These are phyloP conservation scores for Talaromyces sp. DNA, from an alignment of 2,329 filamentous ascomycete species.

Conservation along the genomic window DNA sequence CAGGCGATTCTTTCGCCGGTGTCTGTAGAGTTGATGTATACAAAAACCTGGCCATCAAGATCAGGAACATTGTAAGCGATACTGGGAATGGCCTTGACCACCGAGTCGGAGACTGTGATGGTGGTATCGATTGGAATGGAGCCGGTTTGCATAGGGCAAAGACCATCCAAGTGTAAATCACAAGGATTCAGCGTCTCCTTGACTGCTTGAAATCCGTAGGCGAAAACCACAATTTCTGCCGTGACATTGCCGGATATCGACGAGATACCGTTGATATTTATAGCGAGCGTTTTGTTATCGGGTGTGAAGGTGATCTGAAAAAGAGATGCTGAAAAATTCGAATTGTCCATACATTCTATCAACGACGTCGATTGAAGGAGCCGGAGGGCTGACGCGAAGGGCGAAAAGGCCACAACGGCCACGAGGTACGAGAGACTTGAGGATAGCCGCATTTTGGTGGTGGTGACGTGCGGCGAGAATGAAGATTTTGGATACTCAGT, in stretches of 20 bases:
- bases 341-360: conserved; percentile 78
- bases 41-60: conserved; percentile 77
- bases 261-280: conserved; percentile 77
- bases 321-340: conserved; percentile 78
- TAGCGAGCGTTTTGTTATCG: conserved; percentile 65
- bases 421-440: conserved; percentile 35
- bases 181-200: conserved; percentile 72
- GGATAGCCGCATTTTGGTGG: conserved; percentile 31
- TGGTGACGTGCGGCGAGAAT: not conserved
- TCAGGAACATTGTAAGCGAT: conserved; percentile 90
- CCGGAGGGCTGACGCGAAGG: conserved; percentile 58
- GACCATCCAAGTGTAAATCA: conserved; percentile 62
- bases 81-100: conserved; percentile 67
- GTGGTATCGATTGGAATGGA: conserved; percentile 75
- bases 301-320: conserved; percentile 72
- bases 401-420: conserved; percentile 38
- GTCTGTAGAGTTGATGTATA: conserved; percentile 72
- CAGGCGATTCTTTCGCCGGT: conserved; percentile 70
- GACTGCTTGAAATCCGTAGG: conserved; percentile 76
- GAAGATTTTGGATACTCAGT: not conserved
- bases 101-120: conserved; percentile 55
- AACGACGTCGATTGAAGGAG: conserved; percentile 79
- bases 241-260: conserved; percentile 78
- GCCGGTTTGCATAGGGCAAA: conserved; percentile 88
- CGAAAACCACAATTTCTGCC: conserved; percentile 71